Percentiles rank a stretch among this genome's conserved stretches.
These are phyloP conservation scores for Aspergillus tamarii DNA, from an alignment of 2,329 filamentous ascomycete genomes.

Conservation along the genomic window DNA sequence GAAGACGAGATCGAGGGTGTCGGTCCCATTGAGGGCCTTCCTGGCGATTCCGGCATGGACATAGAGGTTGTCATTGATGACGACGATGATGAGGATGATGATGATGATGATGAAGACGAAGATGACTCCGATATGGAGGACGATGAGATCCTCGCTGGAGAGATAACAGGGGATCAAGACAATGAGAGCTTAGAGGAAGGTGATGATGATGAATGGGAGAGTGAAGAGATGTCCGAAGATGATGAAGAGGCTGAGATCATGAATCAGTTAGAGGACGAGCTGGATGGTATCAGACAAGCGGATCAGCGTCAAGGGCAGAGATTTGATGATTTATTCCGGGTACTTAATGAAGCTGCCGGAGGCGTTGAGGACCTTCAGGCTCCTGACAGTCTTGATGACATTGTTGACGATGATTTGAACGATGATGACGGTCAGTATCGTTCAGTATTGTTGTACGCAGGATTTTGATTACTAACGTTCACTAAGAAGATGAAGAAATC, in stretches of 20 bases:
- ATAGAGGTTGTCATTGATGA: constrained; percentile 89
- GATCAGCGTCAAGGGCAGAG: constrained; percentile 46
- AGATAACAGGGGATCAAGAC: constrained; percentile 60
- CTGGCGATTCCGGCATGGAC: constrained; percentile 65
- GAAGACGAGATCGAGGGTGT: constrained; percentile 81
- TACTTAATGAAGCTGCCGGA: constrained; percentile 46
- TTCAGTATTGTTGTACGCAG: neutral
- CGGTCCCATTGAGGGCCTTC: constrained; percentile 69
- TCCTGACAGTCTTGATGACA: constrained; percentile 48
- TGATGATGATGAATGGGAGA: constrained; percentile 55
- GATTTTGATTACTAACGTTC: constrained; percentile 29
- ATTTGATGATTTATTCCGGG: constrained; percentile 52
- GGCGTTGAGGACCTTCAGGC: constrained; percentile 47
- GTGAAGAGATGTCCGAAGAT: constrained; percentile 51
- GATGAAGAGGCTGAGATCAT: constrained; percentile 50
- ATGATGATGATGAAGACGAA: constrained; percentile 61
- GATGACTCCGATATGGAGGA: constrained; percentile 64
- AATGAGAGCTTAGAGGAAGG: constrained; percentile 53
- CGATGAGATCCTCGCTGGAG: constrained; percentile 55
- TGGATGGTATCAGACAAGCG: constrained; percentile 45
- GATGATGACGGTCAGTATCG: constrained; percentile 57
- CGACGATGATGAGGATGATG: constrained; percentile 67
- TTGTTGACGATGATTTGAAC: constrained; percentile 59
- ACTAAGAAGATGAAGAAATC: constrained; percentile 61
- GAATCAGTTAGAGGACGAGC: constrained; percentile 47